Base-by-base conservation (phyloP, 352 stramenopile species). In the Globisporangium spiculum region DNA sequence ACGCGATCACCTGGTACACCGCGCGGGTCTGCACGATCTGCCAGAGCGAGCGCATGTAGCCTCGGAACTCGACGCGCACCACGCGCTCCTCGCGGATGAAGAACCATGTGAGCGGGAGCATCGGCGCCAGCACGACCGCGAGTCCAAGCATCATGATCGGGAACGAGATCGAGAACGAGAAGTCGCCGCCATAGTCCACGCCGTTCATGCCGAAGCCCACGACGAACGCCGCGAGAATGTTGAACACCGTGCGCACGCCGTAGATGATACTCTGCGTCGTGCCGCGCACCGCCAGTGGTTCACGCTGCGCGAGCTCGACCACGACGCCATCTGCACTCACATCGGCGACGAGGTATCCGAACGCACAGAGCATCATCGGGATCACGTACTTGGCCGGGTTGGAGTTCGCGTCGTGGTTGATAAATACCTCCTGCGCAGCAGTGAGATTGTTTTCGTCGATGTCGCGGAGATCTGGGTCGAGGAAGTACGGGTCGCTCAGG, bases 401-500 rank as follows among this genome's bases (percentile, higher is more conserved):
- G 0, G 58, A 55, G 7, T 69, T 69, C 2, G 78, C 76, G 22
- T 72, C 63, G 36, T n/a, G 70, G 68, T 82, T 81, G 48, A 83
- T 71, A 8, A 66, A 18, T 12, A 80, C 58, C 26, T 77, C 54
- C 36, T 41, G 14, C 14, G 32, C 4, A 54, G 16, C 26, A 70
- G 36, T 52, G 12, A 86, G 46, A 34, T 84, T 71, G 60, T 81
- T 10, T 46, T 46, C 14, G 10, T 46, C 18, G 38, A 46, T 76
- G 4, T 77, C 73, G 44, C 79, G 76, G 9, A 89, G 53, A 52
- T 62, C 64, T n/a, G 65, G 70, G 70, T 90, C 78, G 18, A 82
- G 67, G 65, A 86, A 93, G 66, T 77, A 93, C 50, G 84, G 87
- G 38, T 72, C 58, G 10, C 67, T 79, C 55, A 85, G 72, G 0